Conservation (phyloP, 176 grass and related monocot species). For the Juncus inflexus region DNA sequence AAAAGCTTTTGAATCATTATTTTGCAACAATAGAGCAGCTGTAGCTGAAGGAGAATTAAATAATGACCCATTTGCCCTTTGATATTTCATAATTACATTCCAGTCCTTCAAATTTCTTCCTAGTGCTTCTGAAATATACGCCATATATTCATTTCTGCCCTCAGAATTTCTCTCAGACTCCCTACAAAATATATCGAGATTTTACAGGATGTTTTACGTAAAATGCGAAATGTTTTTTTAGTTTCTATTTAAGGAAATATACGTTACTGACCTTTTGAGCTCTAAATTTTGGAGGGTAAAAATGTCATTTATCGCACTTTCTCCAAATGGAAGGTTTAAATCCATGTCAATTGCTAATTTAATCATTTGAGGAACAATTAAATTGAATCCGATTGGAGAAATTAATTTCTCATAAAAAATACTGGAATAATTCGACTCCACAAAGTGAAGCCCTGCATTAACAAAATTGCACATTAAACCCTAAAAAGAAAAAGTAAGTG, state of each 20-base stretch:
- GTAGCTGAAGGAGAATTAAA: constrained; percentile 69
- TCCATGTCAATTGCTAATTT: constrained; percentile 46
- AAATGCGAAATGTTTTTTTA: neutral
- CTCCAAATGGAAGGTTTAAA: constrained; percentile 34
- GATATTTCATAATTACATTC: constrained; percentile 54
- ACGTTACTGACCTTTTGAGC: constrained; percentile 45
- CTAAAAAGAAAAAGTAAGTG: constrained; percentile 9
- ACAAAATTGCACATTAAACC: neutral
- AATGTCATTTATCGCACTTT: constrained; percentile 25
- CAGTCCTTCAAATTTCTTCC: constrained; percentile 36
- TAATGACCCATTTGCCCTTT: constrained; percentile 65
- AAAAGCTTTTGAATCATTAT: constrained; percentile 44
- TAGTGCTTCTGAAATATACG: constrained; percentile 67
- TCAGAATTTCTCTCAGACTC: constrained; percentile 23
- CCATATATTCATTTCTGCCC: constrained; percentile 55
- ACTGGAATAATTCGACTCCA: constrained; percentile 44
- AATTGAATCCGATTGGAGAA: constrained; percentile 62
- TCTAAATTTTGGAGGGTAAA: constrained; percentile 39
- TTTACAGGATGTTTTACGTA: neutral
- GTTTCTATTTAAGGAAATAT: too few relatives aligned
- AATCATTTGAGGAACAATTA: constrained; percentile 63
- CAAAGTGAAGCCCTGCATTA: constrained; percentile 48
- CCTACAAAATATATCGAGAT: constrained; percentile 27
- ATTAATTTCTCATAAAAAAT: constrained; percentile 32
- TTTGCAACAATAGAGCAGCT: constrained; percentile 38